Evolutionary conservation across 495 filamentous ascomycete genomes (phyloP).

Genomic region (Xylaria scruposa): DNA sequence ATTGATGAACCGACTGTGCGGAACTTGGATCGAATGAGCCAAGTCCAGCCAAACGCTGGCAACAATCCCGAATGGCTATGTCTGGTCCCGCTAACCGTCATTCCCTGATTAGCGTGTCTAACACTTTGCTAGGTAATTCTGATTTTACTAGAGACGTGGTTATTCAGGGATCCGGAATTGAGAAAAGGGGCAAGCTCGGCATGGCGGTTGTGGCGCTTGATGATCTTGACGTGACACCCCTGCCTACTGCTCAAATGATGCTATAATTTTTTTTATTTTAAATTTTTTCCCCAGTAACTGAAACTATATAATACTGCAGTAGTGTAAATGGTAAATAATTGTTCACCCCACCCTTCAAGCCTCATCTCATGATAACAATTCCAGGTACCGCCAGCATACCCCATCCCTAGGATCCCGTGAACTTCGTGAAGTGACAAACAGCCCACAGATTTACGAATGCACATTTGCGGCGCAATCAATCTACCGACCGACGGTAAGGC

Average conservation of each 20-base stretch:
- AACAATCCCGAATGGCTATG: conserved; percentile 26
- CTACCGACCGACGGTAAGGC: conserved; percentile 2
- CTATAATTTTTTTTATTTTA: neutral
- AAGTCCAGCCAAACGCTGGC: conserved; percentile 26
- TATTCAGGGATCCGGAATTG: neutral
- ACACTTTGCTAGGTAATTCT: neutral
- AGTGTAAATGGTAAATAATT: neutral
- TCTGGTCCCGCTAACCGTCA: conserved; percentile 3
- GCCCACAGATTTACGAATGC: neutral
- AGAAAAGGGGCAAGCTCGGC: conserved; percentile 3
- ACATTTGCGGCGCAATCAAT: conserved; percentile 20
- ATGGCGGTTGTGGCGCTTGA: conserved; percentile 26
- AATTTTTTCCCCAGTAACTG: conserved; percentile 9
- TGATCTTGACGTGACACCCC: conserved; percentile 13
- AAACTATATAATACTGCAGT: conserved; percentile 10
- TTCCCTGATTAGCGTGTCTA: conserved; percentile 12
- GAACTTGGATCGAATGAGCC: conserved; percentile 31
- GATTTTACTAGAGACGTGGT: neutral
- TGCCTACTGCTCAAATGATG: neutral
- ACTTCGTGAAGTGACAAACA: neutral
- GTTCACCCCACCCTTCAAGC: conserved; percentile 9
- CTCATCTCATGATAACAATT: neutral
- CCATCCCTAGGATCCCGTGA: neutral
- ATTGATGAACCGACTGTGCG: conserved; percentile 20
- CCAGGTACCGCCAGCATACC: neutral